Percentiles rank a stretch among this genome's conserved stretches.
phyloP scores from a whole-genome alignment of 176 grass and related monocot genomes.

The Poa pratensis region DNA sequence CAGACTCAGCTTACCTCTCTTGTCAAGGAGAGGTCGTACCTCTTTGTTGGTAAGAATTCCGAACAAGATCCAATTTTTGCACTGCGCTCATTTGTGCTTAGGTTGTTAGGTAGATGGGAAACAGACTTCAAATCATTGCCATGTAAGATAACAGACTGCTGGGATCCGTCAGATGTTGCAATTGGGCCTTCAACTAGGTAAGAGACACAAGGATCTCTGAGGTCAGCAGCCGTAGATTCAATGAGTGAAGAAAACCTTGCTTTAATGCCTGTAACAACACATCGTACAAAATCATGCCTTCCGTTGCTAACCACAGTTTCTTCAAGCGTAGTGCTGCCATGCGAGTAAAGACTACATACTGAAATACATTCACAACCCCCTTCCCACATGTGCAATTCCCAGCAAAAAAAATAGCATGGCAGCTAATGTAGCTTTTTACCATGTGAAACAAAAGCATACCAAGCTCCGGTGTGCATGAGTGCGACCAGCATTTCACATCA shows the following conservation, averaged over 20 bases:
- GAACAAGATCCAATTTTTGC: constrained; percentile 61
- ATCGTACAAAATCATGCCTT: constrained; percentile 29
- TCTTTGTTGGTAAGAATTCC: constrained; percentile 58
- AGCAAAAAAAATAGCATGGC: no score
- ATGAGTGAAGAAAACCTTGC: constrained; percentile 58
- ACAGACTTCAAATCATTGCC: constrained; percentile 52
- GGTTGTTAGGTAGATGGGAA: constrained; percentile 19
- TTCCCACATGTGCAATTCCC: no score
- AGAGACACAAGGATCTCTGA: constrained; percentile 61
- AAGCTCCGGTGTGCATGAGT: neutral
- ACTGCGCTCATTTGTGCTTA: constrained; percentile 10
- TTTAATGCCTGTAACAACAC: constrained; percentile 54
- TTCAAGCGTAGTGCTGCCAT: no score
- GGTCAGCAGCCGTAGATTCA: constrained; percentile 56
- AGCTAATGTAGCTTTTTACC: neutral
- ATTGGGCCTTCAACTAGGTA: constrained; percentile 72
- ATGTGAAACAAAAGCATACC: constrained; percentile 2
- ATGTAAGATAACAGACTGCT: constrained; percentile 56
- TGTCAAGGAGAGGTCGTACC: constrained; percentile 36
- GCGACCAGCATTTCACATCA: neutral
- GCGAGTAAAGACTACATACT: no score
- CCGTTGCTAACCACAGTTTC: constrained; percentile 26
- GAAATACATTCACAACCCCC: no score
- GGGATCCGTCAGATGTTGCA: constrained; percentile 45
- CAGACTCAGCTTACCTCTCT: constrained; percentile 70